These are phyloP conservation scores for Pharus latifolius DNA, from an alignment of 176 grass and related monocot genomes.

Conservation along the genomic window DNA sequence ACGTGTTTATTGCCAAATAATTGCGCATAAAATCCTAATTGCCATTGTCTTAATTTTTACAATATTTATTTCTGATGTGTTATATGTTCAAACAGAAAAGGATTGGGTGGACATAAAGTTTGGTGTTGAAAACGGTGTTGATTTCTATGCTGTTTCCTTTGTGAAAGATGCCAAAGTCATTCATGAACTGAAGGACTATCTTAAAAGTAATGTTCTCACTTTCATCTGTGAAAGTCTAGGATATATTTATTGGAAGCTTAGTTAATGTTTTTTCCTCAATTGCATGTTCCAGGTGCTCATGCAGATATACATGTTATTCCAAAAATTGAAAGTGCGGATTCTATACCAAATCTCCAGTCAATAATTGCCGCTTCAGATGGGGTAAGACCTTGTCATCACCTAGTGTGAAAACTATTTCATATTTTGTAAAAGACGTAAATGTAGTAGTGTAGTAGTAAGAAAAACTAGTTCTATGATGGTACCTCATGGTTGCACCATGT, in stretches of 20 bases:
- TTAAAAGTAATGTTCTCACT: slow-evolving; percentile 53
- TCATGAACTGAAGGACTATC: slow-evolving; percentile 86
- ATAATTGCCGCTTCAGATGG: slow-evolving; percentile 99
- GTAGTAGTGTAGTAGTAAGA: too few species aligned
- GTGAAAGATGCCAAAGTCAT: slow-evolving; percentile 92
- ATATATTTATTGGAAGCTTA: slow-evolving; percentile 12
- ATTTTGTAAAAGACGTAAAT: too few species aligned
- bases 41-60: not conserved
- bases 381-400: slow-evolving; percentile 22
- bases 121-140: slow-evolving; percentile 80
- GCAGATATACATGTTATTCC: slow-evolving; percentile 87
- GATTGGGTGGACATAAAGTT: slow-evolving; percentile 99
- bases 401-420: not conserved
- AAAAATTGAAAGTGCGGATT: slow-evolving; percentile 99
- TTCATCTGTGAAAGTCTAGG: not conserved
- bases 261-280: slow-evolving; percentile 11
- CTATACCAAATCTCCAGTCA: slow-evolving; percentile 88
- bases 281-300: slow-evolving; percentile 54
- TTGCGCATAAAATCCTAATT: not conserved
- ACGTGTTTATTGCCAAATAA: slow-evolving; percentile 3
- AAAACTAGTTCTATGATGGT: too few species aligned
- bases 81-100: slow-evolving; percentile 57
- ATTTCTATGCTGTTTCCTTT: slow-evolving; percentile 99
- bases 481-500: slow-evolving; percentile 4
- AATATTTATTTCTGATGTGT: slow-evolving; percentile 1